Percentiles rank a stretch among this genome's conserved stretches.
Evolutionary conservation across 2,329 filamentous ascomycete genomes (phyloP).

Genomic region (Trichophaea hybrida): DNA sequence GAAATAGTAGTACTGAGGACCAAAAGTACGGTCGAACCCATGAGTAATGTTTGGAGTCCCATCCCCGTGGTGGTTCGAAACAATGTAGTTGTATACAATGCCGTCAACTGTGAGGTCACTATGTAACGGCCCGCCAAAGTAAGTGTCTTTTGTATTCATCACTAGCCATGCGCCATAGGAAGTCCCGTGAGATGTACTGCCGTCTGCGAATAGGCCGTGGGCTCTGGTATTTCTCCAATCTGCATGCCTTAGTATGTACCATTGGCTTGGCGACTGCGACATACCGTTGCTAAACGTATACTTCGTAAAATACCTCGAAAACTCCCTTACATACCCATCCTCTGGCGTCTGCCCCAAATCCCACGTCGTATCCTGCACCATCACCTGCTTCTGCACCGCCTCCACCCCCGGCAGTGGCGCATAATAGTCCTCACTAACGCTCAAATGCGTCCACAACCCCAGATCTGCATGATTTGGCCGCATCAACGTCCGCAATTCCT

Average conservation of each 20-base stretch:
- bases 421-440: conserved; percentile 43
- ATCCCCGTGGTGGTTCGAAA: conserved; percentile 33
- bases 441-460: conserved; percentile 46
- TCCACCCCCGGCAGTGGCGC: conserved; percentile 39
- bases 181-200: conserved; percentile 38
- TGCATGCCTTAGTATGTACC: conserved; percentile 23
- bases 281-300: conserved; percentile 39
- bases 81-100: conserved; percentile 50
- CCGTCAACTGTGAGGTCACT: conserved; percentile 50
- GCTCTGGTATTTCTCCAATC: conserved; percentile 29
- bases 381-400: conserved; percentile 34
- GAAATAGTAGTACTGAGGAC: conserved; percentile 50
- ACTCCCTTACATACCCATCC: conserved; percentile 42
- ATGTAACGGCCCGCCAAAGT: conserved; percentile 47
- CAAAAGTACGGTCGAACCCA: conserved; percentile 51
- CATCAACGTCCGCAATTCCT: conserved; percentile 48
- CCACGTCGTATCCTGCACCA: conserved; percentile 52
- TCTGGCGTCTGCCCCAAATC: conserved; percentile 41
- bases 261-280: conserved; percentile 28
- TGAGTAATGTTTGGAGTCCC: conserved; percentile 49
- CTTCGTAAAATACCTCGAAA: conserved; percentile 51
- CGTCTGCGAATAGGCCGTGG: conserved; percentile 36
- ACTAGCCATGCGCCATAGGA: conserved; percentile 49
- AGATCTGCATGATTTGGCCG: conserved; percentile 38
- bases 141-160: conserved; percentile 50